Conservation (phyloP, 768 basidiomycete genomes). For the Cystoderma amianthinum region DNA sequence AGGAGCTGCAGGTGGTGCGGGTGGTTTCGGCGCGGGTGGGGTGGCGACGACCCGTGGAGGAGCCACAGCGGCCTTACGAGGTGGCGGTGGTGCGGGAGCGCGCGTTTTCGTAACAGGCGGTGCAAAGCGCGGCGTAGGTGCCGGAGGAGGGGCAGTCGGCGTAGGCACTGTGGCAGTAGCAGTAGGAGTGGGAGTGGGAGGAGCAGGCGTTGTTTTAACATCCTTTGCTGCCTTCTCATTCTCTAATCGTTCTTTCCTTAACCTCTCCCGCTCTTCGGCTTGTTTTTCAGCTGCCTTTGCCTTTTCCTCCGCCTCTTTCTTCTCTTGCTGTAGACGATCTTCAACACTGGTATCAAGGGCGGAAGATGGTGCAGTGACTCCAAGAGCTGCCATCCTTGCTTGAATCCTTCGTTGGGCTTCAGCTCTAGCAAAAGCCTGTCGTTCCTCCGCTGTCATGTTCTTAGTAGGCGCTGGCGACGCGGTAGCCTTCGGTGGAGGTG, state of each 20-base stretch:
- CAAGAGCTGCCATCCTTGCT: constrained; percentile 80
- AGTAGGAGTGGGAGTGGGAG: constrained; percentile 13
- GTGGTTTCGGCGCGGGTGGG: constrained; percentile 13
- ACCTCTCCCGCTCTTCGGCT: constrained; percentile 71
- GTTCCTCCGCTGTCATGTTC: constrained; percentile 82
- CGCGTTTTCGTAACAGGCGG: constrained; percentile 27
- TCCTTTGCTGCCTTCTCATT: constrained; percentile 63
- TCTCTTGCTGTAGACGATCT: constrained; percentile 79
- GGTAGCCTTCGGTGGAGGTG: constrained; percentile 32
- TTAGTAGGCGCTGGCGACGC: constrained; percentile 62
- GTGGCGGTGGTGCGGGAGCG: constrained; percentile 30
- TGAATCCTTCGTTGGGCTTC: constrained; percentile 80
- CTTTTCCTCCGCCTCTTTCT: constrained; percentile 88
- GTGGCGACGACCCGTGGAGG: constrained; percentile 14
- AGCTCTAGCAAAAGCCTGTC: constrained; percentile 66
- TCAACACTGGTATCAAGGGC: constrained; percentile 74
- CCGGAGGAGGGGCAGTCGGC: constrained; percentile 22
- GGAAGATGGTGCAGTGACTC: constrained; percentile 46
- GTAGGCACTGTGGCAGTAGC: constrained; percentile 18
- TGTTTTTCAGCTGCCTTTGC: constrained; percentile 70
- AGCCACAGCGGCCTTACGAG: constrained; percentile 31
- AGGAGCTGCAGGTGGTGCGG: constrained; percentile 21
- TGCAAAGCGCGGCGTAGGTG: constrained; percentile 13
- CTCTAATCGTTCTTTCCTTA: constrained; percentile 68
- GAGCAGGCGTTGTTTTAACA: constrained; percentile 26